Evolutionary conservation across 805 yeast genomes (phyloP), one percentile per base, ranked within the genome.

Genomic region (Lipomyces starkeyi): DNA sequence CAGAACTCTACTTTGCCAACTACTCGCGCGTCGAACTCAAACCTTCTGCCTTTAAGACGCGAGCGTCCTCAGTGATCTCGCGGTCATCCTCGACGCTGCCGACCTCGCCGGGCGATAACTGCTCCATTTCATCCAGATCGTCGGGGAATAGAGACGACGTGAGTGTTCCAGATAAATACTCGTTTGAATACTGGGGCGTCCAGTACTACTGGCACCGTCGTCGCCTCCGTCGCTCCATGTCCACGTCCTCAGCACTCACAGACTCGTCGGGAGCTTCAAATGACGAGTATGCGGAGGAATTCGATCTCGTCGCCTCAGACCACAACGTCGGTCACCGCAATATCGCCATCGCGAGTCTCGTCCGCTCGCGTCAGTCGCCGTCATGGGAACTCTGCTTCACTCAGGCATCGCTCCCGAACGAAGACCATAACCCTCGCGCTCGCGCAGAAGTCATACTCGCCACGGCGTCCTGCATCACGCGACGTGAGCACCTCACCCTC

Each of bases 111-210:
- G 22, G 22, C 22, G 49, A 43, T n/a, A n/a, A n/a, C 25, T 9
- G 49, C 22, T 43, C 49, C 22, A 43, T 43, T 43, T 43, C 22
- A n/a, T 43, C 49, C 49, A 17, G 49, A 5, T 17, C 49, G 11
- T 43, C 49, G 49, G 22, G 49, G 20, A 17, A 43, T 8, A 43
- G 14, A n/a, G 49, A 43, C 22, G 49, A 43, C 11, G 22, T 53
- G 8, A 53, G 34, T 25, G n/a, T 25, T 25, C 27, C 34, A n/a
- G 60, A 57, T 17, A 57, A 29, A 17, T 57, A 25, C 9, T 40
- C 43, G 60, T 57, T 57, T 17, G 60, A 57, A 17, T 57, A 57
- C 60, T 57, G 60, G 60, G 60, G 49, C n/a, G 60, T 57, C 20
- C 49, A 20, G 55, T 57, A 57, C 17, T 9, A 3, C 22, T 57